Evolutionary conservation across 2,329 filamentous ascomycete genomes (phyloP).

Genomic region (Davidsoniella australis): DNA sequence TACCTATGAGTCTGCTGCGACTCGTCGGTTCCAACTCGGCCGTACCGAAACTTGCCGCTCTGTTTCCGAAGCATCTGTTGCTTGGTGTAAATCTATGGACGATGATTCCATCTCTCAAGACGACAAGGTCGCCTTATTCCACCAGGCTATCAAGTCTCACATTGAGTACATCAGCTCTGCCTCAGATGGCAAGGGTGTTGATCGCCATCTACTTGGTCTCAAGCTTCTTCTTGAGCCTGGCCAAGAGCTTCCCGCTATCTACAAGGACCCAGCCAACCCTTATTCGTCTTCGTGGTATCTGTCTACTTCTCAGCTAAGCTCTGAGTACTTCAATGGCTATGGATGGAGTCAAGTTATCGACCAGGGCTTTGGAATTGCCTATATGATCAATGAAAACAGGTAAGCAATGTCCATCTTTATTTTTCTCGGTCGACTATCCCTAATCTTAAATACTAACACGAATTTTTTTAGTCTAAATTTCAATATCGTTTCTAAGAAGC

Average conservation of each 20-base stretch:
- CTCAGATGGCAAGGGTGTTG: constrained; percentile 81
- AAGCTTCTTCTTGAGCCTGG: constrained; percentile 75
- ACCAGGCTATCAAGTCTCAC: constrained; percentile 64
- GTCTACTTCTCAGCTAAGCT: constrained; percentile 75
- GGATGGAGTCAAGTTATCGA: constrained; percentile 98
- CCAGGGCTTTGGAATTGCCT: constrained; percentile 89
- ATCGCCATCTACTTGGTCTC: constrained; percentile 90
- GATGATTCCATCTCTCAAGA: constrained; percentile 46
- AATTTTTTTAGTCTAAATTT: constrained; percentile 61
- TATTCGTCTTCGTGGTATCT: constrained; percentile 86
- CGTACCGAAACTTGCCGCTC: constrained; percentile 90
- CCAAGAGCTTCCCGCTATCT: constrained; percentile 68
- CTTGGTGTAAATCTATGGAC: constrained; percentile 79
- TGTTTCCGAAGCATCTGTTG: constrained; percentile 78
- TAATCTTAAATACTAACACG: background rate
- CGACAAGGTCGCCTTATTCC: constrained; percentile 57
- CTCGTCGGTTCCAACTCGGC: constrained; percentile 86
- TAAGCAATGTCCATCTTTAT: background rate
- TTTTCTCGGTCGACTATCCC: too few species aligned
- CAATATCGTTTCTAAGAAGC: constrained; percentile 87
- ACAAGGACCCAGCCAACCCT: constrained; percentile 65
- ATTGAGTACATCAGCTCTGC: constrained; percentile 83
- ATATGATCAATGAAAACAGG: constrained; percentile 98
- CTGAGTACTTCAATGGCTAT: constrained; percentile 97
- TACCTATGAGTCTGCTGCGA: constrained; percentile 93